These are phyloP conservation scores for Neurospora sp. DNA, from an alignment of 495 filamentous ascomycete species.

Conservation along the genomic window DNA sequence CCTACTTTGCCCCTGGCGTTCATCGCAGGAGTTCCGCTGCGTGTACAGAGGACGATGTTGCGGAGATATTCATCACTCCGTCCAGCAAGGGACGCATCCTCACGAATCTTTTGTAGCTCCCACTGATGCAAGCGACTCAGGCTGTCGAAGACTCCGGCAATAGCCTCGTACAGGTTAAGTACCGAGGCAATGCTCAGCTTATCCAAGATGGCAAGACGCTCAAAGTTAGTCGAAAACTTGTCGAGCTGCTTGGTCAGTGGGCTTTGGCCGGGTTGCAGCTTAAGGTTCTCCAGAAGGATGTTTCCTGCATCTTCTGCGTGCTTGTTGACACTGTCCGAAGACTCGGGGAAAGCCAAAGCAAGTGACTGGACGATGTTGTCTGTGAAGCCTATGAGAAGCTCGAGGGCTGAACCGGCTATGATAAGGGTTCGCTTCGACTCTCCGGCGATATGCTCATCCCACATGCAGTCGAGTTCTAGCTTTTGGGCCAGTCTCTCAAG, in stretches of 20 bases:
- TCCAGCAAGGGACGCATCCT: constrained; percentile 33
- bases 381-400: constrained; percentile 43
- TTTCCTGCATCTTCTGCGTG: constrained; percentile 38
- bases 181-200: constrained; percentile 60
- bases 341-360: constrained; percentile 34
- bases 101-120: constrained; percentile 52
- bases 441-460: constrained; percentile 45
- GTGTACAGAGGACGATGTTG: constrained; percentile 48
- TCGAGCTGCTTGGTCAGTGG: constrained; percentile 52
- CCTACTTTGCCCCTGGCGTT: constrained; percentile 64
- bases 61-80: constrained; percentile 43
- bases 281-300: constrained; percentile 47
- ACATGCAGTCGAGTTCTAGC: constrained; percentile 61
- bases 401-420: constrained; percentile 57
- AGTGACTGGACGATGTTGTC: constrained; percentile 42
- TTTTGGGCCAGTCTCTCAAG: constrained; percentile 65
- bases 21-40: constrained; percentile 69
- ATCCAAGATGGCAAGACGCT: constrained; percentile 68
- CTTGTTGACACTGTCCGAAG: constrained; percentile 36
- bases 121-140: constrained; percentile 53
- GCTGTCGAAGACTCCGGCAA: constrained; percentile 67
- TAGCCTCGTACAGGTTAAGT: constrained; percentile 80
- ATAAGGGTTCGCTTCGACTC: constrained; percentile 46
- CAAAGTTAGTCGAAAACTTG: constrained; percentile 62
- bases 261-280: constrained; percentile 32